A percentile compares a stretch with the other conserved stretches of the same genome.
Evolutionary conservation across 192 early-diverging fungal genomes (phyloP).

Genomic region (Gaertneriomyces sp.): DNA sequence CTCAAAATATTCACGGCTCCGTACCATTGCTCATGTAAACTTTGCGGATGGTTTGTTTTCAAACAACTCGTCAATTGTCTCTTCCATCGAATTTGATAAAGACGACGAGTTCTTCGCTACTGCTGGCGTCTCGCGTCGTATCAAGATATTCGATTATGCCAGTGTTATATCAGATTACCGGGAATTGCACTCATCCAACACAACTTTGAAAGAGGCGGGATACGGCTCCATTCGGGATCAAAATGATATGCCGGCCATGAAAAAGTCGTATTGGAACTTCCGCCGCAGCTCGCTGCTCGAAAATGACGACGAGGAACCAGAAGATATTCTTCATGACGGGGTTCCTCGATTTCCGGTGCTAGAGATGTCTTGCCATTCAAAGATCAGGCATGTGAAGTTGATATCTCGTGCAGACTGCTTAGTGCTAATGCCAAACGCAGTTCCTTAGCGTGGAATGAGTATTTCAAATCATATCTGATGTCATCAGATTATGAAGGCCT

Average conservation of each 20-base stretch:
- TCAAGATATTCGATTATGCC: conserved; percentile 88
- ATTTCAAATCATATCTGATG: conserved; percentile 79
- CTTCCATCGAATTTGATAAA: conserved; percentile 89
- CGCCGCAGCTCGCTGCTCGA: conserved; percentile 27
- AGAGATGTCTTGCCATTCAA: conserved; percentile 73
- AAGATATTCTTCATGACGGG: conserved; percentile 36
- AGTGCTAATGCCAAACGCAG: conserved; percentile 44
- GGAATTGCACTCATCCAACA: conserved; percentile 1
- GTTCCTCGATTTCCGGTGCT: conserved; percentile 69
- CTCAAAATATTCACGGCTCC: conserved; percentile 64
- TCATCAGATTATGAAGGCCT: conserved; percentile 91
- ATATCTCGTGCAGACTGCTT: conserved; percentile 4
- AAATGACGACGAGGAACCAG: conserved; percentile 23
- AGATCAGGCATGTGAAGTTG: conserved; percentile 66
- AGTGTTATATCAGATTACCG: conserved; percentile 39
- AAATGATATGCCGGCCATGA: no score
- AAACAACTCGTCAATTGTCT: conserved; percentile 75
- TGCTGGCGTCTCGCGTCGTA: conserved; percentile 86
- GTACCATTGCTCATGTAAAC: conserved; percentile 71
- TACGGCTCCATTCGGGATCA: neutral
- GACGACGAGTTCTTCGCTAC: conserved; percentile 94
- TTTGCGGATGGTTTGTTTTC: conserved; percentile 68
- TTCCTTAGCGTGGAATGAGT: conserved; percentile 86
- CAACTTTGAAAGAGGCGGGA: neutral
- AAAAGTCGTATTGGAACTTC: neutral